Base-by-base conservation (phyloP, 495 filamentous ascomycete genomes). In the Penicillium soppii region DNA sequence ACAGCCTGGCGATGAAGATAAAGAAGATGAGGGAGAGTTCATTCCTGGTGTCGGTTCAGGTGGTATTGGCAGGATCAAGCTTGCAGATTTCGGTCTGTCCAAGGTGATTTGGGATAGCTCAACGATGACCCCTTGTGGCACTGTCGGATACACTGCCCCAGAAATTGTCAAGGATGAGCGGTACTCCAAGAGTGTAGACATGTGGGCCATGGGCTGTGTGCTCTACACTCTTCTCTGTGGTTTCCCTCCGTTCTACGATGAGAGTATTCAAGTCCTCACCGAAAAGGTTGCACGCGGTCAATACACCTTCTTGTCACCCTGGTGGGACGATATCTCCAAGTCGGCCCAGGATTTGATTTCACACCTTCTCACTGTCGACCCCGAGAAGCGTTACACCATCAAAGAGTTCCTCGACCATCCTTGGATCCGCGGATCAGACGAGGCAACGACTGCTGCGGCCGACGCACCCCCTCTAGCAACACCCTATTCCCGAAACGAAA, bases 301-400 rank as follows among this genome's bases (percentile, higher is more conserved):
- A 73, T 98, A 94, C 66, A 97, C 95, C 6, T 98, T 98, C 78
- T 78, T 97, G 6, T 97, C 92, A 9, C 94, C 94, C 1, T 98
- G 94, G 94, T 98, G 94, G 94, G 94, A 98, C 59, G 91, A 97
- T 53, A 97, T 97, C 52, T 96, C 92, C 55, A 92, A 96, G 69
- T 84, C 89, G 0, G 94, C 94, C 1, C 89, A 97, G 65, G 95
- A 98, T 61, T 71, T 98, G 5, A 91, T 98, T 41, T 90, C 89
- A 0, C 94, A 97, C 66, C 83, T 98, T 4, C 78, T 97, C 36
- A 92, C 90, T 16, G 92, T 97, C 45, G 91, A 97, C 63, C 92
- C 92, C 3, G 88, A 92, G 39, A 89, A 92, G 70, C 85, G 92
- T 1, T 96, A 89, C 70, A 89, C 84, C 1, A 97, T 97, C 67